Evolutionary conservation across 176 grass and related monocot genomes (phyloP), one percentile per base, ranked within the genome.

Genomic region (Zoysia japonica): DNA sequence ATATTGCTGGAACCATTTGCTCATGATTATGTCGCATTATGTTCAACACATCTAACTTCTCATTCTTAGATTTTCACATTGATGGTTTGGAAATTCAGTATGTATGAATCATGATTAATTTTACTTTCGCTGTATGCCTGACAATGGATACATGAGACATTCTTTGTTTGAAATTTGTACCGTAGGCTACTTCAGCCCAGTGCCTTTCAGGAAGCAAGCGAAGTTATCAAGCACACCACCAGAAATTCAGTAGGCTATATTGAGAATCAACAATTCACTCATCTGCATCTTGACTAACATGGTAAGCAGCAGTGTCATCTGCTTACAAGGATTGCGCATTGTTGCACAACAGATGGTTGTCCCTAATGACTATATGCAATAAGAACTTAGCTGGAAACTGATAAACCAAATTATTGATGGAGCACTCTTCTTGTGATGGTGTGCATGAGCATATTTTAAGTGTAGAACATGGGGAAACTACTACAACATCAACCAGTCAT

Each of bases 401-500:
- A 40, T 75, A 75, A 19, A 65, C 46, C 46, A 71, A 81, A 68
- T 77, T 90, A 65, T 40, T 88, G 67, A 97, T 97, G 94, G 91
- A 94, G 78, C 82, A 44, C 47, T n/a, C 68, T 79, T 85, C 80
- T 74, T 85, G 80, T 47, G 86, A 83, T 76, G 86, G 78, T 71
- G 42, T 70, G 55, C 72, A 83, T 38, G 89, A 97, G 41, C 91
- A 85, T 79, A 85, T 82, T 81, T 82, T 97, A 67, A 84, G 78
- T 49, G 73, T 97, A 80, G 69, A 89, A 79, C 83, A 76, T 80
- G 79, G 84, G 69, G 83, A 87, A 85, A 79, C 82, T 73, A 87
- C 87, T 75, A 94, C 94, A 53, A 82, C 91, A 81, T 97, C 91
- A 76, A 79, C 68, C 60, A 85, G 78, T 54, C 74, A 86, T 72